Conservation (phyloP, 768 basidiomycete genomes). For the Flagelloscypha sp. region DNA sequence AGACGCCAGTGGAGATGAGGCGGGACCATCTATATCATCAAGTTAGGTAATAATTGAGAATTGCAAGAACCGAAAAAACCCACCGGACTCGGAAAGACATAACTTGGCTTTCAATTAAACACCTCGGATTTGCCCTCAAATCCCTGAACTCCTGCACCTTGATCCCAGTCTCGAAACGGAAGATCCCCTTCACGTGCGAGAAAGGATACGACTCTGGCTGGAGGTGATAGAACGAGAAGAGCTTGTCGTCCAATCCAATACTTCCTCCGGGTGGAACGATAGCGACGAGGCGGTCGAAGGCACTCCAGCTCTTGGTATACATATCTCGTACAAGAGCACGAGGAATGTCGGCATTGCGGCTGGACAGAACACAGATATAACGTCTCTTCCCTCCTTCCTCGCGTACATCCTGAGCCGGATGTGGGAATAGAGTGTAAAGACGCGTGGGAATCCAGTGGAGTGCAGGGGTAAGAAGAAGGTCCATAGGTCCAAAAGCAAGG, state of each 20-base stretch:
- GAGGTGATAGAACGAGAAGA: conserved; percentile 84
- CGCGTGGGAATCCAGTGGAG: conserved; percentile 69
- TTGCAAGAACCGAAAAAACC: too few species aligned
- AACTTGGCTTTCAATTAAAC: conserved; percentile 74
- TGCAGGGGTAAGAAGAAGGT: conserved; percentile 67
- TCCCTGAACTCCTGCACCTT: conserved; percentile 86
- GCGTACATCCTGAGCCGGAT: conserved; percentile 65
- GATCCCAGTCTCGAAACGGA: conserved; percentile 81
- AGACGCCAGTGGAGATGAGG: conserved; percentile 60
- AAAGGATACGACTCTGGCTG: conserved; percentile 72
- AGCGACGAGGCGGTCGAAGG: conserved; percentile 80
- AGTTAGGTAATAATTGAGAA: too few species aligned
- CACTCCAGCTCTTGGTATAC: conserved; percentile 92
- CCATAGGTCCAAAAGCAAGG: conserved; percentile 75
- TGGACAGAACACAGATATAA: conserved; percentile 64
- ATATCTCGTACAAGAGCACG: conserved; percentile 79
- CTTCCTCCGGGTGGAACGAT: conserved; percentile 89
- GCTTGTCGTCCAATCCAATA: conserved; percentile 88
- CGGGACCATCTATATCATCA: too few species aligned
- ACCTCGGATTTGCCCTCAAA: conserved; percentile 81
- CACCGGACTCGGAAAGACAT: conserved; percentile 78
- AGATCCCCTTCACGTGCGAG: conserved; percentile 77
- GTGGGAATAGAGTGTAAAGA: conserved; percentile 66
- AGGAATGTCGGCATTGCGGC: conserved; percentile 80
- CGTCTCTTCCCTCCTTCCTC: conserved; percentile 61